A percentile compares a stretch with the other conserved stretches of the same genome.
Evolutionary conservation across 805 yeast genomes (phyloP).

Genomic region (Candida adriatica): DNA sequence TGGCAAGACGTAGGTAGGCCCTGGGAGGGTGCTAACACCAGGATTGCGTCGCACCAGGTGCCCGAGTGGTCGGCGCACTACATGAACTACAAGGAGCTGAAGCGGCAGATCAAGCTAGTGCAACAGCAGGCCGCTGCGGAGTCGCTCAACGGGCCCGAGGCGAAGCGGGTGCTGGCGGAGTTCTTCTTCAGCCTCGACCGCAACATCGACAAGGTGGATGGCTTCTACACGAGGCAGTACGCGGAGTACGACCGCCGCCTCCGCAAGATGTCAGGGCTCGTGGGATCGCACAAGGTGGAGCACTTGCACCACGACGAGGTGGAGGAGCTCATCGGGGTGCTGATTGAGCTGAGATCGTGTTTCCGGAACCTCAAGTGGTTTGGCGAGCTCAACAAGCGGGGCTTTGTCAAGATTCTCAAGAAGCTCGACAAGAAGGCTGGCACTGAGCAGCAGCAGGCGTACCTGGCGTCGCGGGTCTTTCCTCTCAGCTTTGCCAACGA

Average conservation of each 20-base stretch:
- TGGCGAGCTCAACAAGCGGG: constrained; percentile 87
- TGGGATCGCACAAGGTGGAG: constrained; percentile 30
- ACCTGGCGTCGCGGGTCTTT: constrained; percentile 57
- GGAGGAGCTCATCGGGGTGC: constrained; percentile 57
- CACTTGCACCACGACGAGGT: constrained; percentile 41
- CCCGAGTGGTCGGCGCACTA: constrained; percentile 85
- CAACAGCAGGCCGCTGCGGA: constrained; percentile 27
- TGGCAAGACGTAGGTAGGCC: constrained; percentile 17
- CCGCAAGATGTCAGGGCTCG: constrained; percentile 36
- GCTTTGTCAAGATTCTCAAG: constrained; percentile 81
- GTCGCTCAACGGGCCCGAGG: constrained; percentile 33
- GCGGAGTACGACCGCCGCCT: constrained; percentile 70
- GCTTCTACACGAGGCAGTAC: constrained; percentile 66
- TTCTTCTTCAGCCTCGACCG: constrained; percentile 77
- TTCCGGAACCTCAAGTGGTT: constrained; percentile 87
- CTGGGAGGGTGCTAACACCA: constrained; percentile 1
- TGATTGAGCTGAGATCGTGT: constrained; percentile 68
- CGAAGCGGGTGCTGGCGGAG: constrained; percentile 44
- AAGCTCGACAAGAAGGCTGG: constrained; percentile 83
- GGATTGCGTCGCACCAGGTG: constrained; percentile 70
- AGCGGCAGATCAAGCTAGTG: constrained; percentile 69
- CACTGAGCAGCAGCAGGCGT: constrained; percentile 47
- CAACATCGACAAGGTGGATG: constrained; percentile 75
- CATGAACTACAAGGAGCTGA: constrained; percentile 79
- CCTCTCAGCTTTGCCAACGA: constrained; percentile 78